Evolutionary conservation across 768 basidiomycete genomes (phyloP).

Genomic region (Amylocystis lapponica): DNA sequence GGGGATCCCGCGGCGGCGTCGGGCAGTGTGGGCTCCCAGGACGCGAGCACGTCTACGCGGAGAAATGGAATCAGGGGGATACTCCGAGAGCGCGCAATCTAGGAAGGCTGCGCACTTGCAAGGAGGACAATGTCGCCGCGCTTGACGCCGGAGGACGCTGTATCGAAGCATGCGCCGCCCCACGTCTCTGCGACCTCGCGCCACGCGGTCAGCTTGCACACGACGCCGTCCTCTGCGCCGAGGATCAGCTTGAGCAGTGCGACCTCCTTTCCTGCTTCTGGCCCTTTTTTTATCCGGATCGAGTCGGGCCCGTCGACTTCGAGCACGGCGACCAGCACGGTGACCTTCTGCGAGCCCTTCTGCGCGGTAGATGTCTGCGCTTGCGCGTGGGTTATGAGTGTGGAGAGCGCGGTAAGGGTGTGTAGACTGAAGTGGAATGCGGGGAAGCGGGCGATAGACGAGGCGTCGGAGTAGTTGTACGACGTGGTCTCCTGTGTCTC

Average conservation of each 20-base stretch:
- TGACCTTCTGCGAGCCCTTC: constrained; percentile 44
- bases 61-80: background rate
- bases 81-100: no score
- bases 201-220: constrained; percentile 77
- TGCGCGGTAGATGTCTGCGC: constrained; percentile 15
- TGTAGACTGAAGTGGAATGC: constrained; percentile 69
- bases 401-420: constrained; percentile 44
- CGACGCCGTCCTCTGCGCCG: constrained; percentile 63
- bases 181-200: constrained; percentile 68
- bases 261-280: constrained; percentile 65
- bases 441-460: constrained; percentile 71
- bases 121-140: constrained; percentile 70
- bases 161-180: constrained; percentile 45
- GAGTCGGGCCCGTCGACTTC: constrained; percentile 75
- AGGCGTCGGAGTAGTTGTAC: constrained; percentile 54
- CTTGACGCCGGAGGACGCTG: constrained; percentile 32
- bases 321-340: constrained; percentile 57
- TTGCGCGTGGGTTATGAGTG: constrained; percentile 18
- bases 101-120: constrained; percentile 45
- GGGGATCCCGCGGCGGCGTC: constrained; percentile 22
- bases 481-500: constrained; percentile 46
- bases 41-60: constrained; percentile 49
- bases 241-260: constrained; percentile 64
- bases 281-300: constrained; percentile 61
- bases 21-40: constrained; percentile 13